These are phyloP conservation scores for Phytophthora multivora DNA, from an alignment of 352 stramenopile species.

Conservation along the genomic window DNA sequence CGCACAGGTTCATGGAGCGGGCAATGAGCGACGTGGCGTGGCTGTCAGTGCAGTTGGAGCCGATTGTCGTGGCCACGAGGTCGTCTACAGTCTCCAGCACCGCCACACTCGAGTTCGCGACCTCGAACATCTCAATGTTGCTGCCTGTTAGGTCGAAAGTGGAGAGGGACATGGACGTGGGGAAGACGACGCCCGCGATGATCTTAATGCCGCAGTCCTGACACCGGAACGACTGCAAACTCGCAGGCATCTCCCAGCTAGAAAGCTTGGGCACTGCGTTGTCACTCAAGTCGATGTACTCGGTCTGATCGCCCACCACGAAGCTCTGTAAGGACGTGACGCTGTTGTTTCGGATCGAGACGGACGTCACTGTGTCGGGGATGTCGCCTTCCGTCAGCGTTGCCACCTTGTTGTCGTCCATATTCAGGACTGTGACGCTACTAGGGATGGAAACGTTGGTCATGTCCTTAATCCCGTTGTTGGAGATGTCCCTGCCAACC, in stretches of 20 bases:
- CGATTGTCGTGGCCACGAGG: conserved; percentile 34
- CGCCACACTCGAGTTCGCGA: conserved; percentile 37
- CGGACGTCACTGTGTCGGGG: conserved; percentile 25
- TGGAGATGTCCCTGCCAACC: conserved; percentile 32
- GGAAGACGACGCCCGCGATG: conserved; percentile 35
- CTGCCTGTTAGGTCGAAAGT: conserved; percentile 39
- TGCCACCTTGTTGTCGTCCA: conserved; percentile 31
- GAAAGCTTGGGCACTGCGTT: conserved; percentile 32
- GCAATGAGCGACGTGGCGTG: conserved; percentile 15
- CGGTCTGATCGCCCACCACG: conserved; percentile 10
- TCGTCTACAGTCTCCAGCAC: conserved; percentile 35
- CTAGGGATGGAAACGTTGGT: conserved; percentile 30
- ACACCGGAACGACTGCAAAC: conserved; percentile 39
- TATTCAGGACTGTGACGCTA: conserved; percentile 26
- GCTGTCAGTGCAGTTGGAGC: conserved; percentile 32
- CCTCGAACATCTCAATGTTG: conserved; percentile 34
- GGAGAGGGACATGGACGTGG: conserved; percentile 21
- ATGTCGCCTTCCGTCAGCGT: conserved; percentile 22
- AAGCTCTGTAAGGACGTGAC: conserved; percentile 40
- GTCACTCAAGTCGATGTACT: conserved; percentile 40
- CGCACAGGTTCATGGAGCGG: conserved; percentile 37
- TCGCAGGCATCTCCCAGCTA: conserved; percentile 35
- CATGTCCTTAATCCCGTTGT: conserved; percentile 27
- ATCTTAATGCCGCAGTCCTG: conserved; percentile 36
- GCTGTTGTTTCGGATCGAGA: conserved; percentile 46